Conservation (phyloP, 176 grass and related monocot genomes). For the Eremochloa ophiuroides region DNA sequence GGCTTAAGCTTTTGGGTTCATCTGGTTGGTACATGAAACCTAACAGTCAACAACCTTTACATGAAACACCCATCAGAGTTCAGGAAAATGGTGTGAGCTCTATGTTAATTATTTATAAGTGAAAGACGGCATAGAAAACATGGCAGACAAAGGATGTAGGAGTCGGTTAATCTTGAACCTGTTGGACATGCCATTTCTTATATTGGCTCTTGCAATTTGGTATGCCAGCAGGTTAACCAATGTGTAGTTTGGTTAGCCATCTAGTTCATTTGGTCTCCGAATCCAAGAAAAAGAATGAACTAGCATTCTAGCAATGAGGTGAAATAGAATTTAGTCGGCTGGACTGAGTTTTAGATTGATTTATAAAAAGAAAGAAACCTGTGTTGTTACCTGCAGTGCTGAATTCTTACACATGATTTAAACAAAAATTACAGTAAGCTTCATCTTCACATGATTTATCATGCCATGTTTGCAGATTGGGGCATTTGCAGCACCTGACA, state of each 20-base stretch:
- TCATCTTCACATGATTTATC: conserved; percentile 9
- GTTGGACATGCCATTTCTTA: neutral
- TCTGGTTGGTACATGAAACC: no score
- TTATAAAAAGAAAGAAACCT: neutral
- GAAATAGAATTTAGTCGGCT: neutral
- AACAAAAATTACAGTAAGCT: neutral
- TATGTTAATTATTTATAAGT: neutral
- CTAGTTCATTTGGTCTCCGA: neutral
- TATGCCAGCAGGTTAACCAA: neutral
- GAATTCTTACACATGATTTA: neutral
- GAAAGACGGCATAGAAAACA: neutral
- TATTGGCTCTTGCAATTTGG: neutral
- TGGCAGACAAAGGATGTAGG: neutral
- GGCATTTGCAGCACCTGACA: conserved; percentile 96
- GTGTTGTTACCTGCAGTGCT: neutral
- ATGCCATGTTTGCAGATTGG: conserved; percentile 65
- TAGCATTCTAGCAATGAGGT: neutral
- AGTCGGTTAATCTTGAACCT: conserved; percentile 8
- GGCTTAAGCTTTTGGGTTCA: no score
- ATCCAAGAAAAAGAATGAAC: neutral
- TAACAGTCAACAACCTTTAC: neutral
- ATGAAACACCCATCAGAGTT: conserved; percentile 12
- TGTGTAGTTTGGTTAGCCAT: neutral
- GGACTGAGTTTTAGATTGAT: neutral
- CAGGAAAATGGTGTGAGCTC: neutral